phyloP scores from a whole-genome alignment of 2,329 filamentous ascomycete genomes.

The Nemania serpens region DNA sequence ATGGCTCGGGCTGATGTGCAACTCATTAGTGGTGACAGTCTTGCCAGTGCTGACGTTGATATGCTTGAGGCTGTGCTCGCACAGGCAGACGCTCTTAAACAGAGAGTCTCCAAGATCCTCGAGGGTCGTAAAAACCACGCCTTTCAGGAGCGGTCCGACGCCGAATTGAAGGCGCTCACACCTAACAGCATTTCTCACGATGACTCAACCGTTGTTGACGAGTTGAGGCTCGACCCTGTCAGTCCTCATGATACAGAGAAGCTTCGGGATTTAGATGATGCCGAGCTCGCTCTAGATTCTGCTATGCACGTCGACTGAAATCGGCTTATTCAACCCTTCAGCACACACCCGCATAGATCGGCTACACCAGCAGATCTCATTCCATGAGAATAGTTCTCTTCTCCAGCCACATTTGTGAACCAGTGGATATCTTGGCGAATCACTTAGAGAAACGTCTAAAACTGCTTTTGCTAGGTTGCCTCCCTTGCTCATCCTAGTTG shows the following conservation, averaged over 20 bases:
- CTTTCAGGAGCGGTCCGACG: constrained; percentile 13
- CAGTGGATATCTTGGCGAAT: not conserved
- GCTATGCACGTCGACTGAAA: constrained; percentile 38
- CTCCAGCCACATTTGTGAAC: not conserved
- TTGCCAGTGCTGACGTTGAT: constrained; percentile 49
- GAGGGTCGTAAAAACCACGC: constrained; percentile 25
- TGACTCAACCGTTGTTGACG: constrained; percentile 28
- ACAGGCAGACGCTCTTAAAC: constrained; percentile 51
- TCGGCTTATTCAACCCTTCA: not conserved
- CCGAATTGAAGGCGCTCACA: constrained; percentile 22
- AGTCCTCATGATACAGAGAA: constrained; percentile 18
- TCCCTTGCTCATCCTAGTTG: not conserved
- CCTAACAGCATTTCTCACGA: constrained; percentile 28
- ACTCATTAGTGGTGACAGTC: constrained; percentile 47
- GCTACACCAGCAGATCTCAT: not conserved
- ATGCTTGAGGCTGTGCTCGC: constrained; percentile 55
- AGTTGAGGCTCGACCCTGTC: constrained; percentile 26
- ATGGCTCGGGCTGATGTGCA: constrained; percentile 54
- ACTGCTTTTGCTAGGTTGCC: not conserved
- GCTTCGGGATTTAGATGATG: constrained; percentile 11
- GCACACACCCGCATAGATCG: not conserved
- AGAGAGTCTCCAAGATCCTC: constrained; percentile 49
- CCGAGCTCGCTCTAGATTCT: constrained; percentile 21
- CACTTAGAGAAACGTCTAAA: not conserved
- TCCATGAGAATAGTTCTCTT: not conserved